A percentile compares a stretch with the other conserved stretches of the same genome.
phyloP scores from a whole-genome alignment of 2,329 filamentous ascomycete genomes.

The Fusarium buxicola region DNA sequence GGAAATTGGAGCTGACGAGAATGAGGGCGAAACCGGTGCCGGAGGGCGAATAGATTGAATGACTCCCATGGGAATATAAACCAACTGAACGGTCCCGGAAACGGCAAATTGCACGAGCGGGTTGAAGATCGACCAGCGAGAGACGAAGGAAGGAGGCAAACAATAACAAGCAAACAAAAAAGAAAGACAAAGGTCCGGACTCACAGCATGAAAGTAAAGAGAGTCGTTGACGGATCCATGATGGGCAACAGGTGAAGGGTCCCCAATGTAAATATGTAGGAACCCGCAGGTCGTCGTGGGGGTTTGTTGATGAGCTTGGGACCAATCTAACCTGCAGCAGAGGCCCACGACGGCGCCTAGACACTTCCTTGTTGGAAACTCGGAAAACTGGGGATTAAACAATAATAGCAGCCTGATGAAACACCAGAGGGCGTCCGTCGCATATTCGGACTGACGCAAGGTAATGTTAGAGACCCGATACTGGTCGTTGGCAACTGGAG shows the following conservation, averaged over 20 bases:
- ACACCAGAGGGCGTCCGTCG: constrained; percentile 39
- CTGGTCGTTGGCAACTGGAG: constrained; percentile 31
- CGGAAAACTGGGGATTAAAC: constrained; percentile 27
- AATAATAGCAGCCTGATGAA: constrained; percentile 43
- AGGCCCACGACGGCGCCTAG: constrained; percentile 45
- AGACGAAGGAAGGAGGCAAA: constrained; percentile 29
- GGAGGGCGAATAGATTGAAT: constrained; percentile 24
- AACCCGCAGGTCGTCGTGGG: constrained; percentile 26
- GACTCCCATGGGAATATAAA: constrained; percentile 18
- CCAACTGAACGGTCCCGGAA: constrained; percentile 23
- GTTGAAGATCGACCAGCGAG: constrained; percentile 40
- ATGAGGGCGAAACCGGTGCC: constrained; percentile 20
- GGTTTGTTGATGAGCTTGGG: constrained; percentile 26
- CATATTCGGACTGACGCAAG: constrained; percentile 43
- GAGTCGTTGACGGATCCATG: constrained; percentile 73
- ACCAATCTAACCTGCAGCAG: constrained; percentile 31
- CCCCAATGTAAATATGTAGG: constrained; percentile 43
- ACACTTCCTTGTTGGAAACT: constrained; percentile 21
- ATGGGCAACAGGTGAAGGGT: constrained; percentile 27
- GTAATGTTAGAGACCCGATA: constrained; percentile 24
- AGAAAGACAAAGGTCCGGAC: constrained; percentile 53
- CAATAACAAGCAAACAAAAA: constrained; percentile 28
- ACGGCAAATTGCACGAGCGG: constrained; percentile 16
- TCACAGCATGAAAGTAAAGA: constrained; percentile 77
- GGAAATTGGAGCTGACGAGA: constrained; percentile 33